Conservation (phyloP, 352 stramenopile species). For the Phytophthora megakarya region DNA sequence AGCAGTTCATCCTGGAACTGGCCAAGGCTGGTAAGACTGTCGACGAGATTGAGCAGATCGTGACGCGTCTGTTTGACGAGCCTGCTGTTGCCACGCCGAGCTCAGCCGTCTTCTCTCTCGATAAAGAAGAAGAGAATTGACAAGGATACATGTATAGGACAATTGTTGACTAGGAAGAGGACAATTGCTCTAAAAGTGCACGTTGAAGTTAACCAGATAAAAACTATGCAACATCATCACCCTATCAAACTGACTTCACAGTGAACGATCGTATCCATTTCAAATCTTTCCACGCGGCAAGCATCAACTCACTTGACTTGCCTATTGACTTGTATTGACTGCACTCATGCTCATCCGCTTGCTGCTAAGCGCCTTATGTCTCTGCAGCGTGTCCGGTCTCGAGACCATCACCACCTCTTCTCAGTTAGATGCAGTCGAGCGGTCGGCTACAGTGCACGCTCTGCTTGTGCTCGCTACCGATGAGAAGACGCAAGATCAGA, state of each 20-base stretch:
- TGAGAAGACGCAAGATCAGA: conserved; percentile 19
- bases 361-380: conserved; percentile 23
- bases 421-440: conserved; percentile 36
- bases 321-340: conserved; percentile 10
- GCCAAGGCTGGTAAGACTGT: conserved; percentile 14
- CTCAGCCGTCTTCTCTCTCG: neutral
- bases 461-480: conserved; percentile 40
- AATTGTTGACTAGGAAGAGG: no score
- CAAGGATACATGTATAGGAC: no score
- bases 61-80: conserved; percentile 23
- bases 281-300: conserved; percentile 36
- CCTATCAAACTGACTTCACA: conserved; percentile 7
- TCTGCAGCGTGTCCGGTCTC: conserved; percentile 26
- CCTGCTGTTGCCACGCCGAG: neutral
- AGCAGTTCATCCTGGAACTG: conserved; percentile 23
- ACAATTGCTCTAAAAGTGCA: no score
- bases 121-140: no score
- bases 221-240: conserved; percentile 17
- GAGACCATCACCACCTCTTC: conserved; percentile 30
- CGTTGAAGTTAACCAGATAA: conserved; percentile 11
- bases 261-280: conserved; percentile 17
- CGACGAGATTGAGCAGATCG: conserved; percentile 25
- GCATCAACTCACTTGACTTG: conserved; percentile 16
- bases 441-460: conserved; percentile 37
- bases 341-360: conserved; percentile 18